Base-by-base conservation (phyloP, 192 early-diverging fungal species). In the Chytriomyces confervae region DNA sequence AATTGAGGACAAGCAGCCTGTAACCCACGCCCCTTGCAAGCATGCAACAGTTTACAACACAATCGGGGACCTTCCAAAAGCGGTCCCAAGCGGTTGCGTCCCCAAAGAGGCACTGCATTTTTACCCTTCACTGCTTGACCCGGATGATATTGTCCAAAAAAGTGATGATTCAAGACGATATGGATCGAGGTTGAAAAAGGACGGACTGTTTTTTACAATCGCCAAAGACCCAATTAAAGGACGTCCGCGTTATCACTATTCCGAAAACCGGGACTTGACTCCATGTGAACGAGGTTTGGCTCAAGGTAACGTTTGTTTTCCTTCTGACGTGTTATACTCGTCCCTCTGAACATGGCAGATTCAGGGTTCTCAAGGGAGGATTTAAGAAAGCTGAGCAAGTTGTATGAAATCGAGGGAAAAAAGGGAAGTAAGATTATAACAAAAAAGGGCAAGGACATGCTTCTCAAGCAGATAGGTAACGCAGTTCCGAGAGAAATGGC, bases 401-500 rank as follows among this genome's bases (percentile, higher is more conserved):
- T n/a, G 16, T 2, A n/a, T 23, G 57, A 16, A 2, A 3, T 60
- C 20, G 3, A n/a, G 57, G 57, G 20, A 53, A 50, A 16, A 27
- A 24, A 71, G n/a, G 50, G 36, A 8, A 27, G 69, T 8, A 53
- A n/a, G 29, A 16, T 57, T 9, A 5, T 57, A 27, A 23, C 36
- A 23, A n/a, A 9, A 10, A 61, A 50, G 6, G 29, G 50, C 66
- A 47, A 16, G 23, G 5, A 63, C 11, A n/a, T 61, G 16, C 24
- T 72, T 10, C 6, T 20, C 20, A 63, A 62, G 24, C 77, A 79
- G 70, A 53, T 79, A 16, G 77, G 69, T 27, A 79, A 79, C 49
- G 68, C 77, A 6, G 77, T 79, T 70, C 77, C 77, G 10, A 45
- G 61, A 2, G 60, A 60, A 50, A 53, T 79, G 10, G 77, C 77